Evolutionary conservation across 2,329 filamentous ascomycete species (phyloP), one percentile per base, ranked within the genome.

Genomic region (Ustulina deusta): DNA sequence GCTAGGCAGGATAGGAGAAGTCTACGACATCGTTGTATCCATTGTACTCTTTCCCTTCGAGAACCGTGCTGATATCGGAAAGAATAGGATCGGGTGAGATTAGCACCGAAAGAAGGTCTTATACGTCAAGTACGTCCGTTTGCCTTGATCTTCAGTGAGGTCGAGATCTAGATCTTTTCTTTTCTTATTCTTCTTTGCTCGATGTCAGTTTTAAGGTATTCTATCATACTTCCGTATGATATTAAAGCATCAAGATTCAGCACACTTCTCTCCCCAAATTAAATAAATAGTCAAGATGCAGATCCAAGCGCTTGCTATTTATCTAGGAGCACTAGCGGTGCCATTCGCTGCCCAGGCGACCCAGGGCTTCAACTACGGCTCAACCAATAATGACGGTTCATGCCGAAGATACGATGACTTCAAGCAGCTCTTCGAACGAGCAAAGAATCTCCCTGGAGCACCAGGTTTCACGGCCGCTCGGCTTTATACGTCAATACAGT

Each of bases 301-400:
- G 25, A 54, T 73, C 40, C 61, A 55, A 62, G 61, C 49, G n/a
- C 34, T 75, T 52, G 51, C 62, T 36, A 49, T 67, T 56, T 6
- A 32, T 3, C 66, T 75, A 11, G 65, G 70, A 63, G 22, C 72
- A 20, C 40, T 61, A 51, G 68, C 65, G 11, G 61, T 64, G 7
- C 60, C 63, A 13, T 71, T 68, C 20, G 32, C 69, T 10, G 70
- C 75, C 38, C 70, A 74, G 55, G 61, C 55, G 10, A 46, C 73
- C 13, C 71, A 71, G 60, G 83, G 83, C 69, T 84, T 85, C 79
- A 84, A 83, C 79, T 84, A 84, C 73, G 83, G 81, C 70, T 70
- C 79, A 36, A 78, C 74, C 49, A 78, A 80, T 70, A 71, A 73
- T 42, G 81, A 82, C 69, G 79, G 79, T 62, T 81, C 79, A 42